phyloP scores from a whole-genome alignment of 78 protist genomes.

The Planoprotostelium fungivorum region DNA sequence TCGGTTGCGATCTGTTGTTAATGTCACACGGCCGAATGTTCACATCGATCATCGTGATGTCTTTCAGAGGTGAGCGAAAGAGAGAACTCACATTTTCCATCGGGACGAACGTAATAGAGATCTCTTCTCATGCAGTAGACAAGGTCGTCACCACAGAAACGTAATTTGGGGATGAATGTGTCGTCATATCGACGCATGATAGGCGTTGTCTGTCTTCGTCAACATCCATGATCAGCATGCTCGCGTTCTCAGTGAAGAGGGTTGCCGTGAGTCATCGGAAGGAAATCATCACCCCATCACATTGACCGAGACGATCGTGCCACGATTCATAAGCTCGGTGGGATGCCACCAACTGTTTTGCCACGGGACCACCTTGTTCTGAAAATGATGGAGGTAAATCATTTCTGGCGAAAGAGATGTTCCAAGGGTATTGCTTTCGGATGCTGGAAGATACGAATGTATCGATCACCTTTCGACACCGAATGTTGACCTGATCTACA shows the following conservation, averaged over 20 bases:
- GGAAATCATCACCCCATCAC: background rate
- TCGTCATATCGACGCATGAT: background rate
- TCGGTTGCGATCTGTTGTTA: background rate
- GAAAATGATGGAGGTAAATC: no score
- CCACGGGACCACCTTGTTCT: no score
- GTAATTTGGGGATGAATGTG: background rate
- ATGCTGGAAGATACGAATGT: no score
- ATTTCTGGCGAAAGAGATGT: no score
- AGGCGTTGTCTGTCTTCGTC: background rate
- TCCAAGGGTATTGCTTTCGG: no score
- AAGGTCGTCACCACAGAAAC: background rate
- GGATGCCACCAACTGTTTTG: background rate
- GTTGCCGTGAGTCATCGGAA: background rate
- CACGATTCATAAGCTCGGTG: background rate
- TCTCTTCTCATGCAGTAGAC: background rate
- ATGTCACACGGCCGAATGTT: no score
- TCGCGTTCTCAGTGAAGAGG: background rate
- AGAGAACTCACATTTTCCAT: background rate
- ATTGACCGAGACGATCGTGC: background rate
- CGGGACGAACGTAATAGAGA: background rate
- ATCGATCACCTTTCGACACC: no score
- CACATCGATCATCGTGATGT: no score
- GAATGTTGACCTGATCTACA: no score
- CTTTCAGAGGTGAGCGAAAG: background rate
- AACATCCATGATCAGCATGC: background rate